A percentile compares a stretch with the other conserved stretches of the same genome.
These are phyloP conservation scores for Periglandula ipomoeae DNA, from an alignment of 2,329 filamentous ascomycete genomes.

Conservation along the genomic window DNA sequence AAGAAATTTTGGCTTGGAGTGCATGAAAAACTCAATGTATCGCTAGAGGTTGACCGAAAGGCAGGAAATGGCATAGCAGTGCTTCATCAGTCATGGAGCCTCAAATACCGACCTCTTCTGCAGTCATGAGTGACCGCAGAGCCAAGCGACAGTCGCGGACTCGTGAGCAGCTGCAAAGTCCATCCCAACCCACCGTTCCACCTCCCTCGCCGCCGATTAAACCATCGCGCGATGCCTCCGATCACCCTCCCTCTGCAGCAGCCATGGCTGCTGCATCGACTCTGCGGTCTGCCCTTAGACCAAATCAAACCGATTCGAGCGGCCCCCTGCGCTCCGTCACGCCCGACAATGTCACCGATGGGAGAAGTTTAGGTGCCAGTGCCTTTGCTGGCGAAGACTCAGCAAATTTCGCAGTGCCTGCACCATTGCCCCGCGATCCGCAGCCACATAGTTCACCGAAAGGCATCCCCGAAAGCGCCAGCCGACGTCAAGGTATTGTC, in stretches of 20 bases:
- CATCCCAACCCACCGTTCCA: slow-evolving; percentile 5
- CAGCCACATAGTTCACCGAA: slow-evolving; percentile 24
- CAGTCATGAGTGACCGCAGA: slow-evolving; percentile 27
- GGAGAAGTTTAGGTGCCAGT: slow-evolving; percentile 17
- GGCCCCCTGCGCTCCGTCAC: slow-evolving; percentile 56
- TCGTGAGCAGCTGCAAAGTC: slow-evolving; percentile 12
- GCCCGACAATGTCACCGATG: slow-evolving; percentile 42
- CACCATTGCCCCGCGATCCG: slow-evolving; percentile 16
- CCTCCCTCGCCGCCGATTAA: slow-evolving; percentile 13
- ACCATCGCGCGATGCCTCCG: not conserved
- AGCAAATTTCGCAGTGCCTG: not conserved
- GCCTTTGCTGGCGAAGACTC: slow-evolving; percentile 13
- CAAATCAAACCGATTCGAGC: slow-evolving; percentile 20
- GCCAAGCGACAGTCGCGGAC: slow-evolving; percentile 21
- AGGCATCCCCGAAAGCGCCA: slow-evolving; percentile 25
- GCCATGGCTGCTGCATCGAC: slow-evolving; percentile 21
- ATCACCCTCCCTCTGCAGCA: not conserved
- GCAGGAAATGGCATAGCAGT: slow-evolving; percentile 36
- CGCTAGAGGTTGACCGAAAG: slow-evolving; percentile 24
- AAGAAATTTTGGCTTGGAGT: not conserved
- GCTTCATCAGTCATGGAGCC: slow-evolving; percentile 37
- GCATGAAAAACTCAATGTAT: slow-evolving; percentile 19
- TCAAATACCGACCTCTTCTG: slow-evolving; percentile 16
- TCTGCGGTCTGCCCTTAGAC: slow-evolving; percentile 25
- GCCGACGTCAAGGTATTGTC: slow-evolving; percentile 48